phyloP scores from a whole-genome alignment of 345 rosid species.

The Populus euphratica region DNA sequence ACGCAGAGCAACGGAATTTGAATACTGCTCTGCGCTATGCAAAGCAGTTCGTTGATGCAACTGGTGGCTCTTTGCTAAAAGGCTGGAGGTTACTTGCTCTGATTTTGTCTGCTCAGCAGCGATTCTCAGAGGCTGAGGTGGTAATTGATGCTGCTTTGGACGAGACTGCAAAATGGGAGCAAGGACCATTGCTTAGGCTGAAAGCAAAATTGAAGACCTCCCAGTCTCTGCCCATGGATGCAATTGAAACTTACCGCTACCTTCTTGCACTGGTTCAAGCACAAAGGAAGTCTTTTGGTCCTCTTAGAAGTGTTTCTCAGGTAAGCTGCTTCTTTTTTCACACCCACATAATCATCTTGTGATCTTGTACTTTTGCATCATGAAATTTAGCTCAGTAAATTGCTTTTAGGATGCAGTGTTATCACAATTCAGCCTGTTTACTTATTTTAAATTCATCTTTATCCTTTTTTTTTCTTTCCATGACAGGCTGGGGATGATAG shows the following conservation, averaged over 20 bases:
- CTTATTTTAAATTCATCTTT: constrained; percentile 7
- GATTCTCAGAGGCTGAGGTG: constrained; percentile 80
- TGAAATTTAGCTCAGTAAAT: not conserved
- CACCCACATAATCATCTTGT: not conserved
- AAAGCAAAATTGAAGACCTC: constrained; percentile 78
- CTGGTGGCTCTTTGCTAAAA: constrained; percentile 75
- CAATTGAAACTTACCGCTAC: constrained; percentile 77
- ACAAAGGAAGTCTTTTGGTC: constrained; percentile 74
- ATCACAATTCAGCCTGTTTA: not conserved
- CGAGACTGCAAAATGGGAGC: constrained; percentile 92
- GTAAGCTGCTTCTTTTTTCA: constrained; percentile 21
- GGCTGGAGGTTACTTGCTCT: constrained; percentile 90
- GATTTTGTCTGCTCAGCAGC: constrained; percentile 81
- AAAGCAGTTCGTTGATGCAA: constrained; percentile 65
- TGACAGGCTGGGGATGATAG: constrained; percentile 59
- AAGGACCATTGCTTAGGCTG: constrained; percentile 70
- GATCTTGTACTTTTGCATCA: too few relatives aligned
- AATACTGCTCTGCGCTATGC: constrained; percentile 66
- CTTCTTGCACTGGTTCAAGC: constrained; percentile 95
- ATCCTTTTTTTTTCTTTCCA: not conserved
- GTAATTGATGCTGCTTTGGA: constrained; percentile 89
- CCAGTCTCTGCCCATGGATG: constrained; percentile 64
- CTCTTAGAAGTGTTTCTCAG: constrained; percentile 55
- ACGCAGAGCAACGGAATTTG: constrained; percentile 84
- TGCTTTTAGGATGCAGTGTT: not conserved